A percentile compares a stretch with the other conserved stretches of the same genome.
These are phyloP conservation scores for Leccinum holopus DNA, from an alignment of 1,284 basidiomycete genomes.

Conservation along the genomic window DNA sequence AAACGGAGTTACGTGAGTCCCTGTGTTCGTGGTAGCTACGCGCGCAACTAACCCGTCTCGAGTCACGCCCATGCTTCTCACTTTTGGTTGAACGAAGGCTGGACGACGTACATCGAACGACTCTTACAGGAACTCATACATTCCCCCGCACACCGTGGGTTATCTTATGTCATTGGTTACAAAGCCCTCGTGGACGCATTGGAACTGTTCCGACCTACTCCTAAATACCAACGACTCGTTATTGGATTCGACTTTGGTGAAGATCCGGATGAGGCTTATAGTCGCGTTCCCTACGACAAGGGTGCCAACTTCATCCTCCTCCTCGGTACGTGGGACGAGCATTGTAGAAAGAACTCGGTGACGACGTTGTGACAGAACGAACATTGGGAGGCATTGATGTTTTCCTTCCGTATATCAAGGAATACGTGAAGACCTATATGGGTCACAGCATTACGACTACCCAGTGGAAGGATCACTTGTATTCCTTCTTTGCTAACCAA, in stretches of 20 bases:
- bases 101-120: slow-evolving; percentile 95
- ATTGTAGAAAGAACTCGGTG: not conserved
- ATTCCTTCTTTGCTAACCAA: slow-evolving; percentile 70
- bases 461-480: slow-evolving; percentile 88
- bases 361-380: slow-evolving; percentile 50
- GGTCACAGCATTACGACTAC: slow-evolving; percentile 88
- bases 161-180: slow-evolving; percentile 76
- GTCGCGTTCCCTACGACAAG: slow-evolving; percentile 32
- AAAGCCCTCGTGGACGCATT: slow-evolving; percentile 77
- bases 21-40: not conserved
- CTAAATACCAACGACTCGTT: slow-evolving; percentile 84
- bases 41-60: slow-evolving; percentile 18
- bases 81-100: slow-evolving; percentile 95
- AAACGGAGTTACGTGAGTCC: slow-evolving; percentile 75
- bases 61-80: slow-evolving; percentile 72
- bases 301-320: slow-evolving; percentile 43
- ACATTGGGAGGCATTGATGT: slow-evolving; percentile 84
- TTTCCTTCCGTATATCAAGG: slow-evolving; percentile 78
- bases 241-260: slow-evolving; percentile 82
- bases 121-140: slow-evolving; percentile 76
- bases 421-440: slow-evolving; percentile 78
- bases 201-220: slow-evolving; percentile 53
- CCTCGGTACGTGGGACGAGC: slow-evolving; percentile 44
- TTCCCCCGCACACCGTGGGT: slow-evolving; percentile 77
- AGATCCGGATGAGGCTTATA: slow-evolving; percentile 61